Conservation (phyloP, 2,329 filamentous ascomycete species). For the Tolypocladium tundrense region DNA sequence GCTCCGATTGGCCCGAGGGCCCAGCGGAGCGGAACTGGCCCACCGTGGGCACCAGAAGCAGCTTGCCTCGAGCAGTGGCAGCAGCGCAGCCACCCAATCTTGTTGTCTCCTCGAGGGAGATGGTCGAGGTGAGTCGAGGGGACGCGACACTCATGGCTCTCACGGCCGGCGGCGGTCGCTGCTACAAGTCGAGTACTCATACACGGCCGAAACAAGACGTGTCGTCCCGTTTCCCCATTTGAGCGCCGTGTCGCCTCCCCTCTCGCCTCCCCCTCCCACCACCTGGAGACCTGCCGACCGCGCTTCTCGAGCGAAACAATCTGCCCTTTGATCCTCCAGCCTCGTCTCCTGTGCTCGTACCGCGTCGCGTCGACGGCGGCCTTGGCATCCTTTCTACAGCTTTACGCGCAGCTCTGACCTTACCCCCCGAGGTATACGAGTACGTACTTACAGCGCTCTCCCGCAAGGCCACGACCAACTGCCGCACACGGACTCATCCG, state of each 20-base stretch:
- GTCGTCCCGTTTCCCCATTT: not conserved
- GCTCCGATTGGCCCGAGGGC: constrained; percentile 8
- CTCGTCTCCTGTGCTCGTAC: not conserved
- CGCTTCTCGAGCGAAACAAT: not conserved
- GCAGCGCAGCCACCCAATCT: not conserved
- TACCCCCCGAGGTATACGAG: too few relatives aligned
- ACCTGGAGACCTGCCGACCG: not conserved
- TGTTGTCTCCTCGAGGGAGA: not conserved
- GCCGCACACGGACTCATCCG: not conserved
- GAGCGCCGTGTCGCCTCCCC: not conserved
- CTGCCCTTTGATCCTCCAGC: not conserved
- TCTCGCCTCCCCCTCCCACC: not conserved
- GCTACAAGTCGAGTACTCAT: too few relatives aligned
- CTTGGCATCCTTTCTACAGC: not conserved
- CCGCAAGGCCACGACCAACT: not conserved
- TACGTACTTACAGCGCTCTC: not conserved
- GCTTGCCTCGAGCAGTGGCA: not conserved
- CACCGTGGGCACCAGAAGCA: not conserved
- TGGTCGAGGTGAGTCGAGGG: not conserved
- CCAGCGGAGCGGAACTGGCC: not conserved
- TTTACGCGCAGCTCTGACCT: too few relatives aligned
- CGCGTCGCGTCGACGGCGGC: not conserved
- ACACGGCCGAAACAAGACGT: not conserved
- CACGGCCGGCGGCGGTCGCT: not conserved
- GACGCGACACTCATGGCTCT: not conserved